A percentile compares a stretch with the other conserved stretches of the same genome.
Evolutionary conservation across 1,284 basidiomycete species (phyloP).

Genomic region (Sporisorium scitamineum): DNA sequence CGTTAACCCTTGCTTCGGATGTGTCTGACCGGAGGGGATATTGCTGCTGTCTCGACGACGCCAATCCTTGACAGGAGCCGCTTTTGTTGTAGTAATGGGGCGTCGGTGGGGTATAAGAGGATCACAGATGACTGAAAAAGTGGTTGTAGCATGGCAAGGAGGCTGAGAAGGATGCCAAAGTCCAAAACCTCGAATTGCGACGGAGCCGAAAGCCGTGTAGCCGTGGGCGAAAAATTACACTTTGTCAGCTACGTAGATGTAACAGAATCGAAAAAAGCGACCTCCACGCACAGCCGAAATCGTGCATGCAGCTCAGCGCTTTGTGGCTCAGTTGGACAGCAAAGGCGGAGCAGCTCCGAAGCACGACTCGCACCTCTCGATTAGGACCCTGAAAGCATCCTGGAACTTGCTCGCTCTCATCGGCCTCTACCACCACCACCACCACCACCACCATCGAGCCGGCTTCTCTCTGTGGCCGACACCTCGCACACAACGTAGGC

Average conservation of each 20-base stretch:
- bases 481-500: neutral
- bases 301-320: neutral
- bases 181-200: constrained; percentile 13
- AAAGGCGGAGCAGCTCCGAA: too few species aligned
- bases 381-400: constrained; percentile 2
- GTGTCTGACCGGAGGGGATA: too few species aligned
- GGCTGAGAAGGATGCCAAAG: neutral
- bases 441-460: neutral
- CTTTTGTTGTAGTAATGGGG: too few species aligned
- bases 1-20: too few species aligned
- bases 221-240: neutral
- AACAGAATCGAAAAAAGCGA: constrained; percentile 4
- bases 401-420: constrained; percentile 1
- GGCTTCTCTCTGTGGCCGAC: neutral
- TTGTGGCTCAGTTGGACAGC: neutral
- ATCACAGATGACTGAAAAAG: too few species aligned
- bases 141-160: too few species aligned
- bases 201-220: constrained; percentile 9
- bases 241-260: neutral
- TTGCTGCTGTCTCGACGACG: too few species aligned
- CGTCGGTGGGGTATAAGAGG: too few species aligned
- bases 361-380: neutral
- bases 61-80: too few species aligned
- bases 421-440: neutral
- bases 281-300: constrained; percentile 9